These are phyloP conservation scores for Xylaria sp. DNA, from an alignment of 2,329 filamentous ascomycete genomes.

Conservation along the genomic window DNA sequence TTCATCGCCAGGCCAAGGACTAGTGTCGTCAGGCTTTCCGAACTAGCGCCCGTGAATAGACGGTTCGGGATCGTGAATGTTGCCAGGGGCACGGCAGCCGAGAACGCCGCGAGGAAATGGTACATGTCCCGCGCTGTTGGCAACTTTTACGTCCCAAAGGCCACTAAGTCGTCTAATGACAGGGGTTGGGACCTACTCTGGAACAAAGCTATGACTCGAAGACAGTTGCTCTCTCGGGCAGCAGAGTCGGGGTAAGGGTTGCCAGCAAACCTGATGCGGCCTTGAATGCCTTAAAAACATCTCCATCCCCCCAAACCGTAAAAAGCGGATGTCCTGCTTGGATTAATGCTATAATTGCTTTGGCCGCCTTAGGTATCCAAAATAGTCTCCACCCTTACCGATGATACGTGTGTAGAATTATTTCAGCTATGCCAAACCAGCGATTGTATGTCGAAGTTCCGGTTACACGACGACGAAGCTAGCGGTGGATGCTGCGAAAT, in stretches of 20 bases:
- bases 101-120: slow-evolving; percentile 50
- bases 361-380: not conserved
- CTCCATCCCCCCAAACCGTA: not conserved
- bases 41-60: slow-evolving; percentile 49
- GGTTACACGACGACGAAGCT: no score
- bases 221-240: not conserved
- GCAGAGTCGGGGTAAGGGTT: not conserved
- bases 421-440: no score
- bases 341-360: not conserved
- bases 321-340: no score
- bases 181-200: slow-evolving; percentile 54
- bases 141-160: slow-evolving; percentile 51
- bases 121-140: slow-evolving; percentile 54
- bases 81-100: slow-evolving; percentile 47
- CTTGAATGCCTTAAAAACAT: not conserved
- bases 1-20: slow-evolving; percentile 64
- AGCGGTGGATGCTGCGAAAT: not conserved
- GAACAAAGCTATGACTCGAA: not conserved
- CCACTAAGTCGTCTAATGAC: slow-evolving; percentile 44
- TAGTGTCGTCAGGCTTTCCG: slow-evolving; percentile 50
- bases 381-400: not conserved
- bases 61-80: slow-evolving; percentile 56
- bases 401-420: not conserved
- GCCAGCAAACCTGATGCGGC: not conserved
- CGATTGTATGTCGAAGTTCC: no score